Base-by-base conservation (phyloP, 176 grass and related monocot species). In the Aegilops umbellulata region DNA sequence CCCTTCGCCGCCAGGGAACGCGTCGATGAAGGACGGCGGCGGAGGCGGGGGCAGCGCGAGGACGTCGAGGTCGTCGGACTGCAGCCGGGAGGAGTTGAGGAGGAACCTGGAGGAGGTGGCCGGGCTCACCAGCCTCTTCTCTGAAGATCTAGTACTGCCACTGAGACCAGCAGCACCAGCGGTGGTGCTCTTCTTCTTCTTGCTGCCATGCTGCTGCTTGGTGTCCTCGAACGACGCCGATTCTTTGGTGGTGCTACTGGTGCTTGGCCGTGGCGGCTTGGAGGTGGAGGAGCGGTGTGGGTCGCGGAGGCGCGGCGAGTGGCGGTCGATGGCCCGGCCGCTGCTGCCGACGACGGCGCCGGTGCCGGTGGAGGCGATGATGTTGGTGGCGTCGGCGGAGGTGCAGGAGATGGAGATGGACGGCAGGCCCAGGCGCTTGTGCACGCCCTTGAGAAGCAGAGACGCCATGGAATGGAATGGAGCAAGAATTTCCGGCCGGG, bases 91-190 rank as follows among this genome's bases (percentile, higher is more conserved):
- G 24, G 96, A 98, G 69, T 90, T 90, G 80, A 95, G 94, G 44
- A 98, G 91, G 84, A 94, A 92, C 82, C 91, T 85, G 19, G 93
- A 95, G 0, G 95, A 98, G 14, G 80, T 83, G 3, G 69, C 87
- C 10, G 93, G 93, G 81, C 91, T 95, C 10, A 66, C 51, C 3
- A 87, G 84, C 30, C 47, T 51, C 73, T 78, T 74, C 61, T 68
- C 27, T 0, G 60, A 29, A 66, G 61, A 22, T 7, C 16, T 46
- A n/a, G n/a, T n/a, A 2, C 22, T 15, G 4, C 13, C 4, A 5
- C 44, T 12, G 32, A 34, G 30, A n/a, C 13, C 9, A 42, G 39
- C 15, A 41, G 20, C 20, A 71, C 2, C 38, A 14, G 38, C 20
- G 0, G 23, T 51, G 12, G 17, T 10, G 35, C 23, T 41, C 10